These are phyloP conservation scores for Psilocybe subaeruginosa DNA, from an alignment of 768 basidiomycete genomes.

Conservation along the genomic window DNA sequence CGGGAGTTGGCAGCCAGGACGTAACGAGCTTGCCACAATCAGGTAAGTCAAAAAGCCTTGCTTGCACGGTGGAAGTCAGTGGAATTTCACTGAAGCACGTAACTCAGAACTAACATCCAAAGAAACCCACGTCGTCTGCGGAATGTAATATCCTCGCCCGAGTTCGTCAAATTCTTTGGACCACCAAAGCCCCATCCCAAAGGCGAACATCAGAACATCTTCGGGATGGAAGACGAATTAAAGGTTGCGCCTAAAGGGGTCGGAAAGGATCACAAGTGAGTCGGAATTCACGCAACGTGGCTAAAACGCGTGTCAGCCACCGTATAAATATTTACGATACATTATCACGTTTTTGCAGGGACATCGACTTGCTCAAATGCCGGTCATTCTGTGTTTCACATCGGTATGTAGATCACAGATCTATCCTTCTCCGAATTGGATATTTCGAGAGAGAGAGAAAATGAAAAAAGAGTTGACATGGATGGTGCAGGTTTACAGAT, in stretches of 20 bases:
- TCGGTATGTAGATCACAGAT: conserved; percentile 40
- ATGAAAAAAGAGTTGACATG: not conserved
- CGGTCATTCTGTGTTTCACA: conserved; percentile 74
- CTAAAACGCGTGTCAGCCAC: not conserved
- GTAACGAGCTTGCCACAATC: conserved; percentile 78
- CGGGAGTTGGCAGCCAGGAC: conserved; percentile 79
- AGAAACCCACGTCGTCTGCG: conserved; percentile 66
- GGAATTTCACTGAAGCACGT: not conserved
- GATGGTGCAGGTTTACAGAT: conserved; percentile 64
- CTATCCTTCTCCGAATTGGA: not conserved
- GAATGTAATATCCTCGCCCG: conserved; percentile 61
- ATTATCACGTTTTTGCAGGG: conserved; percentile 42
- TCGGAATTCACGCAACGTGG: conserved; percentile 5
- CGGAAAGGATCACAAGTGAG: conserved; percentile 77
- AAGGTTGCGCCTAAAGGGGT: conserved; percentile 93
- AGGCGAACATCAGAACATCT: conserved; percentile 74
- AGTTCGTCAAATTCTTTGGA: conserved; percentile 82
- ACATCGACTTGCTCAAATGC: conserved; percentile 91
- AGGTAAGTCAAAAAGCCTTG: conserved; percentile 43
- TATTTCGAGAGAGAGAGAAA: not conserved
- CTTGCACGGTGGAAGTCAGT: not conserved
- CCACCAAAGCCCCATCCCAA: conserved; percentile 61
- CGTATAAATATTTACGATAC: no score
- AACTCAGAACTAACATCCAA: conserved; percentile 59
- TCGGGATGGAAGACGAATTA: conserved; percentile 85